Evolutionary conservation across 768 basidiomycete species (phyloP), one percentile per base, ranked within the genome.

Genomic region (Phallus indusiatus): DNA sequence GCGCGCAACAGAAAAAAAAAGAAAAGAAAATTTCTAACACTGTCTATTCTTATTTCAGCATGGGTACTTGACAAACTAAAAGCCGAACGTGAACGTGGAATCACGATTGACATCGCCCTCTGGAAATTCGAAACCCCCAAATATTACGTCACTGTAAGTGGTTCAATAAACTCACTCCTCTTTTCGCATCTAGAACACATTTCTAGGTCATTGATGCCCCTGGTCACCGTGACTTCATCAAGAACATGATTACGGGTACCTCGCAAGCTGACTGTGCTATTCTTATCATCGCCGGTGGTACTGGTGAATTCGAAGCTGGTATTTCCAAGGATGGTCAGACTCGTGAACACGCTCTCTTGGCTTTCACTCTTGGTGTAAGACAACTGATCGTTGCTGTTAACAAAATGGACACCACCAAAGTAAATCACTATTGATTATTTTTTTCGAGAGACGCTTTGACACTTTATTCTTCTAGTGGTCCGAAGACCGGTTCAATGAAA

Each of bases 51-150:
- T 37, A 67, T 67, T 61, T n/a, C 8, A 97, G 93, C 95, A 64
- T 97, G 95, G 95, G 96, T 99, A 66, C 92, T 99, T 70, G 96
- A 99, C 84, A 99, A 97, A 81, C 91, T 98, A 68, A 99, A 98
- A 86, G 96, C 96, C 68, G 96, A 99, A 85, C 95, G 96, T 80
- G 96, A 99, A 84, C 95, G 96, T 86, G 96, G 96, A 86, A 99
- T 99, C 82, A 99, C 95, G 70, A 99, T 99, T 73, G 95, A 99
- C 83, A 99, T 99, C 75, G 95, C 95, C 64, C 92, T 99, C 75
- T 99, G 95, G 96, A 98, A 98, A 80, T 99, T 99, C 86, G 96
- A 99, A 81, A 99, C 96, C 66, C 94, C 95, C 73, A 94, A 88
- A 74, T 98, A 72, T 83, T 82, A 84, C 79, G 91, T 96, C 69